These are phyloP conservation scores for Lepidium aucheri DNA, from an alignment of 345 rosid species.

Conservation along the genomic window DNA sequence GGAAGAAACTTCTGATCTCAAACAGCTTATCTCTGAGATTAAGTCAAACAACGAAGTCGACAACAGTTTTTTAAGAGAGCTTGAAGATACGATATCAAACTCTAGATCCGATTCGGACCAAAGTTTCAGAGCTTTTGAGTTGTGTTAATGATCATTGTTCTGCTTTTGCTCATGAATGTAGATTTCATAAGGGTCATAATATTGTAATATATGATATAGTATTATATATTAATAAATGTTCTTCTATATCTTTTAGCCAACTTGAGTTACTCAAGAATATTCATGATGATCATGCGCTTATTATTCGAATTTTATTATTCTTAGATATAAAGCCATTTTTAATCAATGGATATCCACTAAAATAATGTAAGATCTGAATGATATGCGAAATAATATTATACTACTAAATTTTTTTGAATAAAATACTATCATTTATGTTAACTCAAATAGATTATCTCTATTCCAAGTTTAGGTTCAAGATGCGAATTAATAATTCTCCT, in stretches of 20 bases:
- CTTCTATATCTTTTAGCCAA: constrained; percentile 20
- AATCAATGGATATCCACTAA: background rate
- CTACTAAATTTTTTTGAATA: background rate
- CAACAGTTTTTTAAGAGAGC: constrained; percentile 40
- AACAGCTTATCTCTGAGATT: constrained; percentile 52
- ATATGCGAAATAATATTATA: background rate
- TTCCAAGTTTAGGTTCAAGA: background rate
- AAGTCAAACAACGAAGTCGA: constrained; percentile 32
- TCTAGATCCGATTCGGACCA: constrained; percentile 19
- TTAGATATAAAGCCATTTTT: background rate
- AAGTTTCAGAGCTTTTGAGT: constrained; percentile 1
- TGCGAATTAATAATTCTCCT: background rate
- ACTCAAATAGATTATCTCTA: background rate
- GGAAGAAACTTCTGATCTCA: constrained; percentile 73
- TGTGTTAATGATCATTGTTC: constrained; percentile 12
- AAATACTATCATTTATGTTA: background rate
- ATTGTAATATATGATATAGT: constrained; percentile 1
- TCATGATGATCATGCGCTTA: constrained; percentile 15
- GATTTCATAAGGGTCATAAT: constrained; percentile 10
- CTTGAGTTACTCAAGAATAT: constrained; percentile 21
- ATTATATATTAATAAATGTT: constrained; percentile 18
- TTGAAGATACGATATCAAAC: constrained; percentile 44
- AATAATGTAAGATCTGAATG: background rate
- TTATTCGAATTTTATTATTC: background rate
- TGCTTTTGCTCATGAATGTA: constrained; percentile 9